Evolutionary conservation across 2,329 filamentous ascomycete species (phyloP), one percentile per base, ranked within the genome.

Genomic region (Microcyclosporella mali): DNA sequence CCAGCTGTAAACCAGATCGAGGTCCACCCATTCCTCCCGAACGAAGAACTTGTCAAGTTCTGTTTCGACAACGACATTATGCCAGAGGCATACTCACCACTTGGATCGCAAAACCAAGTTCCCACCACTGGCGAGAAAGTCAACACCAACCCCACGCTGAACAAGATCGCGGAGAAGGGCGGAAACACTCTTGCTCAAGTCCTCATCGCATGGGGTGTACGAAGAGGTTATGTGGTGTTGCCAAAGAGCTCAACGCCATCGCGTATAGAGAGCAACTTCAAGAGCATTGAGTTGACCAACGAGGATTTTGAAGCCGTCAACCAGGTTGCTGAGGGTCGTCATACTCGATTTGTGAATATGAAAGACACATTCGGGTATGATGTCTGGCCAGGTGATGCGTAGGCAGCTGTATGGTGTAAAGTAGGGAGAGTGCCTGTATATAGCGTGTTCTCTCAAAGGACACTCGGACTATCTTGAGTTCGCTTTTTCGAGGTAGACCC

Each of bases 281-380:
- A 79, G 59, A 73, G 76, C 49, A 79, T 81, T 21, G 66, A 76
- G 57, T 68, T 86, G 45, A 65, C 55, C 52, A 63, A 70, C 43
- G 67, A 66, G 51, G 68, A 82, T 52, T 75, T 81, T 56, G 68
- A 72, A 48, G 78, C 73, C 11, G 72, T 84, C 41, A 75, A 83
- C 65, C 63, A 70, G 48, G 81, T 86, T 6, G 81, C 82, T 1
- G 72, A 77, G 60, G 78, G 79, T 28, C 73, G 82, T 39, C 79
- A 84, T 63, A 77, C 75, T 18, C 77, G 84, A 29, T 87, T 88
- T 58, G 83, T 88, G 46, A 86, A 88, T 69, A 87, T 87, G 83
- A 87, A 85, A 73, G 82, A 85, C 52, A 85, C 81, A 1, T 87
- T 87, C 63, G 84, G 84, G 6, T 85, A 84, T 61, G 72, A 87